A percentile compares a stretch with the other conserved stretches of the same genome.
These are phyloP conservation scores for Aspergillus proliferans DNA, from an alignment of 2,329 filamentous ascomycete genomes.

Conservation along the genomic window DNA sequence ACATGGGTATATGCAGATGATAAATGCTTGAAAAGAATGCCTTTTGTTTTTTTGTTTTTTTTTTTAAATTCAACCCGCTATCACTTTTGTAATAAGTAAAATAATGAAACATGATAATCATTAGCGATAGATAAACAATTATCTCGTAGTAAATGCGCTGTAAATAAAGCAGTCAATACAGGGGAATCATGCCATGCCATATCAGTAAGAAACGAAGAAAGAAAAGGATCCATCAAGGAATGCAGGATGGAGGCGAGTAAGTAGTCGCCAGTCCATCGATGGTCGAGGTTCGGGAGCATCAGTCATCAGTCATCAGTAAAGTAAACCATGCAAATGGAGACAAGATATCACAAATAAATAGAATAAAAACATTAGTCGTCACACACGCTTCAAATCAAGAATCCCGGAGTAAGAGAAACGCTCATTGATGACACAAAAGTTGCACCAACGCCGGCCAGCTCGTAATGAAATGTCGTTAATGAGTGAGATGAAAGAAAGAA, in stretches of 20 bases:
- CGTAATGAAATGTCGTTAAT: constrained; percentile 22
- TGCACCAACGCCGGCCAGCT: constrained; percentile 15
- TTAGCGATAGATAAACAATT: not conserved
- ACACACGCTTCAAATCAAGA: constrained; percentile 15
- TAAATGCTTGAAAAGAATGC: too few species aligned
- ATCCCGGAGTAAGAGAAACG: constrained; percentile 8
- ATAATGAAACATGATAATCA: not conserved
- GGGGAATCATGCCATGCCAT: constrained; percentile 6
- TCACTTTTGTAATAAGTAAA: not conserved
- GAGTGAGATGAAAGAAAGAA: constrained; percentile 3
- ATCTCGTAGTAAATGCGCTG: not conserved
- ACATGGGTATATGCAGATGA: too few species aligned
- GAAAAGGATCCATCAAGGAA: constrained; percentile 19
- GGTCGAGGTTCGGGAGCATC: constrained; percentile 1
- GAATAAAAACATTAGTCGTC: constrained; percentile 28
- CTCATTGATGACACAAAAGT: constrained; percentile 11
- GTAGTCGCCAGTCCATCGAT: constrained; percentile 27
- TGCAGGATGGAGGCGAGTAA: constrained; percentile 27
- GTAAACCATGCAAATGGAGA: constrained; percentile 9
- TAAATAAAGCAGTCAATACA: constrained; percentile 5
- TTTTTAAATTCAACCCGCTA: too few species aligned
- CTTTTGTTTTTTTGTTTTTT: not conserved
- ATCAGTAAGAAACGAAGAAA: constrained; percentile 2
- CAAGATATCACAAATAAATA: constrained; percentile 5
- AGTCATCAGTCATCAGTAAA: constrained; percentile 24